Conservation (phyloP, 1,284 basidiomycete genomes). For the Boletus sp. region DNA sequence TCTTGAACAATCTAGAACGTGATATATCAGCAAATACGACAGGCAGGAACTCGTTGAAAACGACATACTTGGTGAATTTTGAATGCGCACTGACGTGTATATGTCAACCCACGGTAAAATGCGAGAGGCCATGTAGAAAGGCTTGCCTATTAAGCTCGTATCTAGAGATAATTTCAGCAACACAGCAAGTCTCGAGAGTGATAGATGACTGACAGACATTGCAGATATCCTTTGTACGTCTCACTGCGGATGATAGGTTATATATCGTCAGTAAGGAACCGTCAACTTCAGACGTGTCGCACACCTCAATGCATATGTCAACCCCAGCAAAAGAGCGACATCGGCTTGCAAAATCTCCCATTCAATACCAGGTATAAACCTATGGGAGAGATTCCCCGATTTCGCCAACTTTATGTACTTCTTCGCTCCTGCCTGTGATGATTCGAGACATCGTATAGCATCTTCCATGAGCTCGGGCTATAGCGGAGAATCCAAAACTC, state of each 20-base stretch:
- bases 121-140: slow-evolving; percentile 10
- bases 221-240: slow-evolving; percentile 73
- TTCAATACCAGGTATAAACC: slow-evolving; percentile 61
- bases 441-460: slow-evolving; percentile 50
- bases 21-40: neutral
- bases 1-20: slow-evolving; percentile 58
- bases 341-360: slow-evolving; percentile 74
- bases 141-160: slow-evolving; percentile 59
- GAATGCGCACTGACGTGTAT: slow-evolving; percentile 53
- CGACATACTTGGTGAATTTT: slow-evolving; percentile 61
- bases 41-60: neutral
- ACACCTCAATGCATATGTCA: slow-evolving; percentile 66
- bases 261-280: neutral
- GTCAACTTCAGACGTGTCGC: slow-evolving; percentile 22
- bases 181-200: neutral
- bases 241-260: slow-evolving; percentile 42
- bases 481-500: neutral
- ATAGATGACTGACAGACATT: slow-evolving; percentile 58
- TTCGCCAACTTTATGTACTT: slow-evolving; percentile 51
- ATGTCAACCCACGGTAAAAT: slow-evolving; percentile 12
- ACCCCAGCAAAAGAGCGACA: slow-evolving; percentile 60
- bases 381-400: slow-evolving; percentile 33
- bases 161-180: slow-evolving; percentile 30
- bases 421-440: slow-evolving; percentile 58
- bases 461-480: slow-evolving; percentile 39